Evolutionary conservation across 2,329 filamentous ascomycete species (phyloP).

Genomic region (Ambrosiella cleistominuta): DNA sequence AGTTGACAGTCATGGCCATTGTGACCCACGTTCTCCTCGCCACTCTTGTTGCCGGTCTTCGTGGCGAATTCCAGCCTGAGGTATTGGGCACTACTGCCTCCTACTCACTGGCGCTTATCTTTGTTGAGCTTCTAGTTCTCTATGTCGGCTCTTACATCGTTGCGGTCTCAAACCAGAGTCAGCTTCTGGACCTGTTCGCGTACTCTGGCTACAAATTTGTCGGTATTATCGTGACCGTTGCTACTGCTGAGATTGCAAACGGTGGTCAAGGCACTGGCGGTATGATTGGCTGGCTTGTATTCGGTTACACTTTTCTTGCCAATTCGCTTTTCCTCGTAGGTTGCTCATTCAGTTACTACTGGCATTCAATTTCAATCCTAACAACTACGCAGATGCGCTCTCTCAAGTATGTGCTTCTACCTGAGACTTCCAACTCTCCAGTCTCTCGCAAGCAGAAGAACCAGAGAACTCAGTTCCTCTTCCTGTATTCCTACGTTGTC

Average conservation of each 20-base stretch:
- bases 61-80: slow-evolving; percentile 86
- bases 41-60: slow-evolving; percentile 72
- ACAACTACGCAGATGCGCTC: slow-evolving; percentile 56
- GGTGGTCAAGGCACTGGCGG: slow-evolving; percentile 67
- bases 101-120: slow-evolving; percentile 63
- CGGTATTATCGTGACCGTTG: slow-evolving; percentile 78
- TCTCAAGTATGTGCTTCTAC: slow-evolving; percentile 85
- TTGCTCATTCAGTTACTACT: neutral
- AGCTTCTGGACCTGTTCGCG: slow-evolving; percentile 82
- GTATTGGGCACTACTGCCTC: slow-evolving; percentile 79
- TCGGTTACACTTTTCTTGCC: slow-evolving; percentile 79
- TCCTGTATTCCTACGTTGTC: slow-evolving; percentile 84
- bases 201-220: slow-evolving; percentile 99
- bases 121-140: slow-evolving; percentile 75
- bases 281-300: slow-evolving; percentile 77
- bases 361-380: neutral
- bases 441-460: slow-evolving; percentile 68
- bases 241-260: slow-evolving; percentile 60
- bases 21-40: slow-evolving; percentile 95
- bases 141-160: slow-evolving; percentile 88
- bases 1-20: slow-evolving; percentile 63
- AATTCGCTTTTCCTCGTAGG: slow-evolving; percentile 89
- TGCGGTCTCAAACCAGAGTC: slow-evolving; percentile 83
- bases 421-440: slow-evolving; percentile 52
- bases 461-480: slow-evolving; percentile 78